Percentiles rank a stretch among this genome's conserved stretches.
These are phyloP conservation scores for Cercospora zeina DNA, from an alignment of 2,329 filamentous ascomycete species.

Conservation along the genomic window DNA sequence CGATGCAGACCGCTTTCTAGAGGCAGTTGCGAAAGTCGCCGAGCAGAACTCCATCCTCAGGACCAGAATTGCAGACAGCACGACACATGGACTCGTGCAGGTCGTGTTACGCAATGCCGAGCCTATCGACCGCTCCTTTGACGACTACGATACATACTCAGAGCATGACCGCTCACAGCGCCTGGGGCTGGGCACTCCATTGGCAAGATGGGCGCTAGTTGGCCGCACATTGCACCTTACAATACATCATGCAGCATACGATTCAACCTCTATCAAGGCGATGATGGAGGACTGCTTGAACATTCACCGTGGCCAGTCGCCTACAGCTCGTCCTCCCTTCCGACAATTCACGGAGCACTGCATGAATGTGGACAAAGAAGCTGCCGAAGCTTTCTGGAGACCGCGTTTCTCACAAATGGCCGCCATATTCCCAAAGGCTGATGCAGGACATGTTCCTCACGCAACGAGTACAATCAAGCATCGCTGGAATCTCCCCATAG, in stretches of 20 bases:
- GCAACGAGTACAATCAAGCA: neutral
- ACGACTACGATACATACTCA: neutral
- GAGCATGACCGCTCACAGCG: neutral
- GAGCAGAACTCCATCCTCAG: slow-evolving; percentile 1
- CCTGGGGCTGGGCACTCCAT: neutral
- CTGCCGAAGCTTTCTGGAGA: neutral
- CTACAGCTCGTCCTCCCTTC: neutral
- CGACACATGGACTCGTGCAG: neutral
- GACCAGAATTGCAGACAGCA: slow-evolving; percentile 1
- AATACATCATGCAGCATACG: neutral
- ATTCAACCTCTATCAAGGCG: neutral
- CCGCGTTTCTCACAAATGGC: neutral
- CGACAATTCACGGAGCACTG: neutral
- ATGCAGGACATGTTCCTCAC: neutral
- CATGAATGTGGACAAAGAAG: neutral
- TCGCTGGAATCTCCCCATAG: neutral
- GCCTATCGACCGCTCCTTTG: neutral
- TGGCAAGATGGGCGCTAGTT: neutral
- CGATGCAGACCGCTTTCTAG: neutral
- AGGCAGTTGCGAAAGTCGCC: neutral
- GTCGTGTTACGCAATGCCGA: neutral
- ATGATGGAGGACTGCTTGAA: neutral
- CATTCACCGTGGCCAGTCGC: neutral
- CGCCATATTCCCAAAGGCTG: neutral
- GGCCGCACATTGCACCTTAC: neutral